A percentile compares a stretch with the other conserved stretches of the same genome.
Evolutionary conservation across 495 filamentous ascomycete species (phyloP).

Genomic region (Neurospora sublineolata): DNA sequence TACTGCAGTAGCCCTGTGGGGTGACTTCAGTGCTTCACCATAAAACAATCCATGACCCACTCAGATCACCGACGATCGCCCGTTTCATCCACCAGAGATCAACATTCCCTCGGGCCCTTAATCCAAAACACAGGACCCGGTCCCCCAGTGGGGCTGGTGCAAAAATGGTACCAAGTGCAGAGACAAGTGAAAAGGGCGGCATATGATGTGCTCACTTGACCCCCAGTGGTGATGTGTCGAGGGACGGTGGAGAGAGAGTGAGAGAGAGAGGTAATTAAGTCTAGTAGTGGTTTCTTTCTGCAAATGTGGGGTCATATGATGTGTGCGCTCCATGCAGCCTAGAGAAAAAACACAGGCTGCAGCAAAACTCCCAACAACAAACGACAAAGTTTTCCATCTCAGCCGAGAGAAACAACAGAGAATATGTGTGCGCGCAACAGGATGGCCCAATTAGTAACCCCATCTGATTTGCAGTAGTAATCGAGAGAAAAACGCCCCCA

Average conservation of each 20-base stretch:
- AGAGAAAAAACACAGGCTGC: neutral
- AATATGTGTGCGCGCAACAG: neutral
- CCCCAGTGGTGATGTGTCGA: neutral
- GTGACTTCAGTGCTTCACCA: neutral
- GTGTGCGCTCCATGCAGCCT: neutral
- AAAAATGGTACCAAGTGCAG: neutral
- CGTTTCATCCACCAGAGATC: neutral
- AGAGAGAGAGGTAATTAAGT: neutral
- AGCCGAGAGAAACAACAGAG: neutral
- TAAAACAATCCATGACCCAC: neutral
- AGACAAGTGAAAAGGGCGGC: neutral
- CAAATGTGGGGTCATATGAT: constrained; percentile 1
- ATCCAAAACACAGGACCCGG: neutral
- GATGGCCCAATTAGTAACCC: neutral
- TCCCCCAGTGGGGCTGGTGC: neutral
- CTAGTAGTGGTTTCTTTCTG: constrained; percentile 3
- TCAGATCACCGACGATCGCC: neutral
- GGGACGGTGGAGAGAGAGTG: neutral
- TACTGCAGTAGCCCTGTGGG: neutral
- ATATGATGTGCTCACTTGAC: neutral
- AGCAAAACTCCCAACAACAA: neutral
- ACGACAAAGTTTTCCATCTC: neutral
- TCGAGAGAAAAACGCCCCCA: neutral
- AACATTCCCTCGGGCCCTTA: neutral
- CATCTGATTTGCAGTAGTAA: constrained; percentile 1